Percentiles rank a stretch among this genome's conserved stretches.
Conservation (phyloP, 176 grass and related monocot species). For the Zea luxurians region DNA sequence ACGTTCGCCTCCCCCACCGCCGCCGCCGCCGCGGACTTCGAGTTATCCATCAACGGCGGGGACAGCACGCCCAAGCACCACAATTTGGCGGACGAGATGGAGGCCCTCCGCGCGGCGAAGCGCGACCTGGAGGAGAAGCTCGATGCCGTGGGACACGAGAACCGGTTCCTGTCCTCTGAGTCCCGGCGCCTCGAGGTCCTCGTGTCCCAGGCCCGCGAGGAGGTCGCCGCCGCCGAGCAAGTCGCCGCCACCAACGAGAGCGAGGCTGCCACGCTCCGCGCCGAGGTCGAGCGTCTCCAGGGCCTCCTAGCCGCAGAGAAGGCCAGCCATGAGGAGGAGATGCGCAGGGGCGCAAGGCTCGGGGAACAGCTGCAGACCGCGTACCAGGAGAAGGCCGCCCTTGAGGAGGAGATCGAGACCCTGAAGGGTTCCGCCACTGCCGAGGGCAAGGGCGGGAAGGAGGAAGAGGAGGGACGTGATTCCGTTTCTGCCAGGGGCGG, state of each 20-base stretch:
- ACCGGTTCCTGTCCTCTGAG: slow-evolving; percentile 42
- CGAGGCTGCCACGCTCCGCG: slow-evolving; percentile 36
- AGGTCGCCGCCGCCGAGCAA: slow-evolving; percentile 31
- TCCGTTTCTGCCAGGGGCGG: not conserved
- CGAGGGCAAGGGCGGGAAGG: slow-evolving; percentile 11
- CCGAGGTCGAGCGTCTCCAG: slow-evolving; percentile 45
- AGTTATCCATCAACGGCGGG: slow-evolving; percentile 41
- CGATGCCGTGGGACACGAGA: slow-evolving; percentile 37
- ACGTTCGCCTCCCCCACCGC: slow-evolving; percentile 51
- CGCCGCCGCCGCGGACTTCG: slow-evolving; percentile 38
- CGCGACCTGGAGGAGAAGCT: slow-evolving; percentile 57
- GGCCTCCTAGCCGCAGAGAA: slow-evolving; percentile 36
- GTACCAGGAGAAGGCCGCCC: slow-evolving; percentile 46
- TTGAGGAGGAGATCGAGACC: slow-evolving; percentile 42
- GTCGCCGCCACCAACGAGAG: slow-evolving; percentile 22
- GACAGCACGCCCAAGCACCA: slow-evolving; percentile 15
- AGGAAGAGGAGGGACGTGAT: slow-evolving; percentile 5
- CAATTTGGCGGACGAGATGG: slow-evolving; percentile 46
- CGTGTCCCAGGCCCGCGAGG: slow-evolving; percentile 32
- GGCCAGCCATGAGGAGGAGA: slow-evolving; percentile 28
- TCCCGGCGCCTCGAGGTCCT: slow-evolving; percentile 47
- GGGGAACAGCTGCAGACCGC: slow-evolving; percentile 29
- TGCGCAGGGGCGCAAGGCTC: slow-evolving; percentile 23
- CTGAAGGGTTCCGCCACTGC: slow-evolving; percentile 41
- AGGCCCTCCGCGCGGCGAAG: slow-evolving; percentile 43